phyloP scores from a whole-genome alignment of 106 monocot species.

The Ottelia alismoides region DNA sequence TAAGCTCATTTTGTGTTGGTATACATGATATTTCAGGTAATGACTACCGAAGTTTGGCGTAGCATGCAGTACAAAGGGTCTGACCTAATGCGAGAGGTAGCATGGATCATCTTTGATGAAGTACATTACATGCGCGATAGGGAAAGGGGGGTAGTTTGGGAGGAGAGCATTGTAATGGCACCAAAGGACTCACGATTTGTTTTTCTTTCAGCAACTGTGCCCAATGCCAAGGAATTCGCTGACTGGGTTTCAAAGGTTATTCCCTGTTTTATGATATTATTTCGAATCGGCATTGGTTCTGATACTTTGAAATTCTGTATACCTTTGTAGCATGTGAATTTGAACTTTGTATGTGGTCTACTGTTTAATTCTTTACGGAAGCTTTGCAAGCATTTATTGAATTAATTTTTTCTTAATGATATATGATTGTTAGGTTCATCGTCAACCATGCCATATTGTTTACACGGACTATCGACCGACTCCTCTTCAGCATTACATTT shows the following conservation, averaged over 20 bases:
- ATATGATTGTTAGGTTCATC: conserved; percentile 52
- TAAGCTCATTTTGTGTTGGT: too few relatives aligned
- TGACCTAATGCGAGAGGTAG: conserved; percentile 84
- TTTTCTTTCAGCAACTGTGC: conserved; percentile 95
- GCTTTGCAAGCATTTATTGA: too few relatives aligned
- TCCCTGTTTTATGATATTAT: too few relatives aligned
- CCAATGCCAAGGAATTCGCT: conserved; percentile 97
- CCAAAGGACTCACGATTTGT: conserved; percentile 88
- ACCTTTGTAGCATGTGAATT: too few relatives aligned
- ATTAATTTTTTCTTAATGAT: too few relatives aligned
- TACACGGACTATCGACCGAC: conserved; percentile 97
- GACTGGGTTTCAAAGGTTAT: conserved; percentile 97
- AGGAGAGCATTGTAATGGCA: conserved; percentile 99
- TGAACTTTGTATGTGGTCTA: too few relatives aligned
- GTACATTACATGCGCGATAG: conserved; percentile 98
- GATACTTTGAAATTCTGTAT: too few relatives aligned
- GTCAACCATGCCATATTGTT: conserved; percentile 94
- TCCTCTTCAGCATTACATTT: conserved; percentile 92
- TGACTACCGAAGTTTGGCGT: conserved; percentile 99
- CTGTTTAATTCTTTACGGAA: too few relatives aligned
- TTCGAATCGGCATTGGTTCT: too few relatives aligned
- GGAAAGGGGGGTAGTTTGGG: conserved; percentile 98
- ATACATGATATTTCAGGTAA: conserved; percentile 45
- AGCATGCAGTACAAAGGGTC: conserved; percentile 99
- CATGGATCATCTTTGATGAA: conserved; percentile 98